A percentile compares a stretch with the other conserved stretches of the same genome.
phyloP scores from a whole-genome alignment of 2,329 filamentous ascomycete genomes.

The Curvularia hawaiiensis region DNA sequence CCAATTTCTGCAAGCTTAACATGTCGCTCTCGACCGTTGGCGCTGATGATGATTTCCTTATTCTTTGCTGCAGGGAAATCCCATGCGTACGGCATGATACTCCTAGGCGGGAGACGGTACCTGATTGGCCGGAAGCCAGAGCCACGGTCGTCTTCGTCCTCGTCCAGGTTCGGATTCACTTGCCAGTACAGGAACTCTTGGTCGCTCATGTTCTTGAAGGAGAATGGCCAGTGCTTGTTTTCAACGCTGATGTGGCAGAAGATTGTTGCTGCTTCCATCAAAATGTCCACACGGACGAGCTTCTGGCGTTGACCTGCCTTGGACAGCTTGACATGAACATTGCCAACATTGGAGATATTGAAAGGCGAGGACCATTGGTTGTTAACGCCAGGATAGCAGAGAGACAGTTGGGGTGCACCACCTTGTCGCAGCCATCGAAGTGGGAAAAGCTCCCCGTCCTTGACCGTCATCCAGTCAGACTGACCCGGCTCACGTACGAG shows the following conservation, averaged over 20 bases:
- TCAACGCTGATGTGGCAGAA: constrained; percentile 91
- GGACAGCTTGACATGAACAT: constrained; percentile 89
- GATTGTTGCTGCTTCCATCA: constrained; percentile 92
- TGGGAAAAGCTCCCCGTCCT: constrained; percentile 79
- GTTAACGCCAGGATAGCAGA: constrained; percentile 92
- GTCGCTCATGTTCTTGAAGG: constrained; percentile 97
- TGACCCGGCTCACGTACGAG: constrained; percentile 91
- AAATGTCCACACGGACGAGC: constrained; percentile 82
- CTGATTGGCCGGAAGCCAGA: constrained; percentile 91
- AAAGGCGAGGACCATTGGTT: constrained; percentile 98
- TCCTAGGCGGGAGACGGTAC: constrained; percentile 88
- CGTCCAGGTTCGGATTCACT: constrained; percentile 88
- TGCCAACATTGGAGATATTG: constrained; percentile 94
- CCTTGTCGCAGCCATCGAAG: constrained; percentile 88
- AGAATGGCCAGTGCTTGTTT: constrained; percentile 96
- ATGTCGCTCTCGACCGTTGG: constrained; percentile 81
- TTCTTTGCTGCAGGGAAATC: constrained; percentile 98
- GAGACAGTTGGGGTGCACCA: constrained; percentile 82
- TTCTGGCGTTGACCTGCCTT: constrained; percentile 88
- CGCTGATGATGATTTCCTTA: constrained; percentile 86
- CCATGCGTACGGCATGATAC: constrained; percentile 99
- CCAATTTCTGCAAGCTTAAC: constrained; percentile 97
- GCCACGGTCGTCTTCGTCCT: constrained; percentile 80
- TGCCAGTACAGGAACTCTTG: constrained; percentile 97
- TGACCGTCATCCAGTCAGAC: constrained; percentile 79